phyloP scores from a whole-genome alignment of 768 basidiomycete genomes.

The Boletus reticuloceps region DNA sequence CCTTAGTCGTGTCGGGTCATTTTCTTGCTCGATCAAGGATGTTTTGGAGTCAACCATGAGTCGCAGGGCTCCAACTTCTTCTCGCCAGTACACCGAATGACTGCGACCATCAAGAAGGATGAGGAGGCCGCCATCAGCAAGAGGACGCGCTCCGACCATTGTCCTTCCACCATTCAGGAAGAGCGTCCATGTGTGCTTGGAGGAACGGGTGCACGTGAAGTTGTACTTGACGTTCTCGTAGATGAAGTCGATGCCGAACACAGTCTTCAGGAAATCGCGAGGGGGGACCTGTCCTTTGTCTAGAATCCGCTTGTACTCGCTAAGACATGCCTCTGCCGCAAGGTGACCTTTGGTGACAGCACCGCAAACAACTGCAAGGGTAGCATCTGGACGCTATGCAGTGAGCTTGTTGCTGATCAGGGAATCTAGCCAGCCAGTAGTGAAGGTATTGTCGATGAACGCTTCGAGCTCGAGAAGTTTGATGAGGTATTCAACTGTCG shows the following conservation, averaged over 20 bases:
- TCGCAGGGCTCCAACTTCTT: slow-evolving; percentile 92
- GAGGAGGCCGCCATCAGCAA: slow-evolving; percentile 94
- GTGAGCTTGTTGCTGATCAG: too few relatives aligned
- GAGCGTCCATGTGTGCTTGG: slow-evolving; percentile 85
- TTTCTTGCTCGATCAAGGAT: slow-evolving; percentile 98
- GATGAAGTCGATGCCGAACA: slow-evolving; percentile 95
- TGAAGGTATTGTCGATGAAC: too few relatives aligned
- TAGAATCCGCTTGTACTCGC: too few relatives aligned
- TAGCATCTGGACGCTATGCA: too few relatives aligned
- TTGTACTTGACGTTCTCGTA: slow-evolving; percentile 95
- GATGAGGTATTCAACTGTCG: too few relatives aligned
- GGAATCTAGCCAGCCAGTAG: too few relatives aligned
- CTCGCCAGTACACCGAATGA: slow-evolving; percentile 97
- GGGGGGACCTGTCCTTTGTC: slow-evolving; percentile 98
- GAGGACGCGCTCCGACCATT: slow-evolving; percentile 85
- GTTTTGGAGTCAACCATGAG: slow-evolving; percentile 97
- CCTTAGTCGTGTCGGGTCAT: slow-evolving; percentile 95
- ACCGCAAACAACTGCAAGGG: too few relatives aligned
- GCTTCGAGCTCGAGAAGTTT: too few relatives aligned
- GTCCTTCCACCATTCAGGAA: slow-evolving; percentile 96
- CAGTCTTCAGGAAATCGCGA: slow-evolving; percentile 92
- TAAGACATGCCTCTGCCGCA: too few relatives aligned
- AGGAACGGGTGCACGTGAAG: slow-evolving; percentile 92
- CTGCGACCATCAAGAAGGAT: slow-evolving; percentile 90
- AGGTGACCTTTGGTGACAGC: too few relatives aligned